A percentile compares a stretch with the other conserved stretches of the same genome.
Evolutionary conservation across 257 asterid species (phyloP).

Genomic region (Anisodus acutangulus): DNA sequence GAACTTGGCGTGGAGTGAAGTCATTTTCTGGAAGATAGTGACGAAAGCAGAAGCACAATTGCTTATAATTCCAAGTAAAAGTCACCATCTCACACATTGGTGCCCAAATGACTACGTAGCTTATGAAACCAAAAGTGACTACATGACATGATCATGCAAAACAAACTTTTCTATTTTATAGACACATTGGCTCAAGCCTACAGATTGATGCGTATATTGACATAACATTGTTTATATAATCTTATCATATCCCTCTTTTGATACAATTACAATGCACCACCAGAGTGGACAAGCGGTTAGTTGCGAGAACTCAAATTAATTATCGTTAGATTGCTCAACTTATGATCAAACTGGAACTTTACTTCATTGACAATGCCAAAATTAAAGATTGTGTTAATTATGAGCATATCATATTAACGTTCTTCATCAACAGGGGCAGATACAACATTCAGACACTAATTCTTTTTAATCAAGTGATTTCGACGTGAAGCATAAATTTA

Average conservation of each 20-base stretch:
- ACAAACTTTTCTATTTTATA: constrained; percentile 23
- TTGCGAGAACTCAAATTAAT: not conserved
- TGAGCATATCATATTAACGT: no score
- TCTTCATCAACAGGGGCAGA: not conserved
- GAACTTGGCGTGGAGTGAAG: constrained; percentile 20
- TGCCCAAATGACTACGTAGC: constrained; percentile 30
- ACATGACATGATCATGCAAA: constrained; percentile 31
- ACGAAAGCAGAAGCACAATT: constrained; percentile 26
- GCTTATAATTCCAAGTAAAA: constrained; percentile 28
- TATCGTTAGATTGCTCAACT: not conserved
- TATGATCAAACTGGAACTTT: not conserved
- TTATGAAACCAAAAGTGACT: constrained; percentile 31
- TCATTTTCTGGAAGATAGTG: constrained; percentile 28
- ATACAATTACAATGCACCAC: not conserved
- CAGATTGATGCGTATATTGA: not conserved
- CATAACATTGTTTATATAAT: not conserved
- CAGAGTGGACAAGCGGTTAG: not conserved
- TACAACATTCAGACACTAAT: not conserved
- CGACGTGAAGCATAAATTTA: not conserved
- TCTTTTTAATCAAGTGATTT: not conserved
- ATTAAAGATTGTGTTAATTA: not conserved
- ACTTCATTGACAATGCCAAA: not conserved
- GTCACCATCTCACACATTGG: constrained; percentile 31
- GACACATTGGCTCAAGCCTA: constrained; percentile 11
- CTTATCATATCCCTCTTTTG: not conserved